Conservation (phyloP, 2,329 filamentous ascomycete species). For the Venturia carpophila region DNA sequence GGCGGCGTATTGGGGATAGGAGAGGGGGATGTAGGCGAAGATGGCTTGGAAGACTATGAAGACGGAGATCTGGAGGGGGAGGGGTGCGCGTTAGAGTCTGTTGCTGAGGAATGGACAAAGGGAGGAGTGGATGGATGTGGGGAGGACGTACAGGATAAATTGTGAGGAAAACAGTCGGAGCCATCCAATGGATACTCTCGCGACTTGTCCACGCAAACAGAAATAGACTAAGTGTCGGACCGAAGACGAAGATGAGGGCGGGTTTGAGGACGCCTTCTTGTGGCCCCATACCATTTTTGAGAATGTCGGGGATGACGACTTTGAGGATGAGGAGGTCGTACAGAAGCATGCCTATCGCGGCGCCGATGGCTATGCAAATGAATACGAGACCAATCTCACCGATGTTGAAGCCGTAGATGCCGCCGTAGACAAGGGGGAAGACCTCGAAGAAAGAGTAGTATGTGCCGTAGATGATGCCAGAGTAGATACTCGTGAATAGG, state of each 20-base stretch:
- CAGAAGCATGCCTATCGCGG: slow-evolving; percentile 22
- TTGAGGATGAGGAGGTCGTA: slow-evolving; percentile 25
- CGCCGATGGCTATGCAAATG: slow-evolving; percentile 27
- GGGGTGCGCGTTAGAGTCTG: not conserved
- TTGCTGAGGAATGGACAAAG: too few species aligned
- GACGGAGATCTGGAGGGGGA: not conserved
- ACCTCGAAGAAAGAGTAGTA: slow-evolving; percentile 24
- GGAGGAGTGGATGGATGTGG: not conserved
- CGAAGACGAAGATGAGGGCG: slow-evolving; percentile 27
- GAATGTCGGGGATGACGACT: slow-evolving; percentile 24
- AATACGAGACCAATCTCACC: slow-evolving; percentile 30
- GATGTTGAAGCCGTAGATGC: slow-evolving; percentile 34
- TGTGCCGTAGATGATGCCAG: slow-evolving; percentile 28
- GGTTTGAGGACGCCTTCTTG: slow-evolving; percentile 29
- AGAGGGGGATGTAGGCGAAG: slow-evolving; percentile 17
- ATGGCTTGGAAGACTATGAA: slow-evolving; percentile 18
- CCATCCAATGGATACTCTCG: slow-evolving; percentile 46
- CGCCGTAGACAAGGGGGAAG: slow-evolving; percentile 35
- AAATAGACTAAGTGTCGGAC: slow-evolving; percentile 28
- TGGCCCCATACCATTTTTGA: slow-evolving; percentile 23
- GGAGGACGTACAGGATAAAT: slow-evolving; percentile 40
- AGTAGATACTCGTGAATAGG: slow-evolving; percentile 21
- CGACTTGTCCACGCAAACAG: slow-evolving; percentile 46
- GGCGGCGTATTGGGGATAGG: slow-evolving; percentile 18
- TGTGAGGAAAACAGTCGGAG: slow-evolving; percentile 48